phyloP scores from a whole-genome alignment of 2,329 filamentous ascomycete genomes.

The Periglandula ipomoeae region DNA sequence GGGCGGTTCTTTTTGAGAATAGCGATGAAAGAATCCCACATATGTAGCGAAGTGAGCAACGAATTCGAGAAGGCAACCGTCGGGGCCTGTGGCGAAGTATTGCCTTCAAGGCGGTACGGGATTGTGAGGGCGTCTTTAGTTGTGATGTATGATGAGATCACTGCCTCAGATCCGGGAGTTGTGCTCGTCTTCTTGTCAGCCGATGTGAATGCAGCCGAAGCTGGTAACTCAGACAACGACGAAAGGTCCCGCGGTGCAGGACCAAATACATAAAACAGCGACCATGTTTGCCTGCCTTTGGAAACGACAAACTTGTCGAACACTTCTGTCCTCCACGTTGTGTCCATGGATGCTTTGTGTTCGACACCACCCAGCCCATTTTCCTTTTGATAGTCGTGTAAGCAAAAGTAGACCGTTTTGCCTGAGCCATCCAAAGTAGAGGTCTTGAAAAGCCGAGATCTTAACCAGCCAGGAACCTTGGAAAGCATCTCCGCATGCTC shows the following conservation, averaged over 20 bases:
- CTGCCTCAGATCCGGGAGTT: conserved; percentile 37
- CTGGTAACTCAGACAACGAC: conserved; percentile 41
- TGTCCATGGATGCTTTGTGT: conserved; percentile 53
- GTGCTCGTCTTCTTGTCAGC: conserved; percentile 48
- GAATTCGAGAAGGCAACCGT: conserved; percentile 72
- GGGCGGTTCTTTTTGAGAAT: conserved; percentile 51
- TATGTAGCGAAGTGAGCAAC: conserved; percentile 65
- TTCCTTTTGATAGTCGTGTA: conserved; percentile 62
- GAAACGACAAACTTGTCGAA: conserved; percentile 47
- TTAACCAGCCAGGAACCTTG: conserved; percentile 70
- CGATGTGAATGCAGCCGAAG: conserved; percentile 40
- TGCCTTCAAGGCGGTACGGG: conserved; percentile 69
- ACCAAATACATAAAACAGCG: conserved; percentile 73
- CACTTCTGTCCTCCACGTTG: conserved; percentile 51
- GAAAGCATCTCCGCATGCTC: conserved; percentile 66
- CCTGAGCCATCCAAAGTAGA: conserved; percentile 49
- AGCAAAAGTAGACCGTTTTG: conserved; percentile 46
- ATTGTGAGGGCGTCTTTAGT: conserved; percentile 59
- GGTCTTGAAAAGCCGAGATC: conserved; percentile 61
- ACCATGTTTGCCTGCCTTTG: conserved; percentile 52
- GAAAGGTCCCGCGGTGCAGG: conserved; percentile 60
- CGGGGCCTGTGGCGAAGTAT: conserved; percentile 54
- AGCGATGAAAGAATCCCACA: conserved; percentile 70
- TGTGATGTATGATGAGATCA: conserved; percentile 59
- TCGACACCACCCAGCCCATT: conserved; percentile 60